A percentile compares a stretch with the other conserved stretches of the same genome.
Conservation (phyloP, 2,329 filamentous ascomycete genomes). For the Fusarium begoniae region DNA sequence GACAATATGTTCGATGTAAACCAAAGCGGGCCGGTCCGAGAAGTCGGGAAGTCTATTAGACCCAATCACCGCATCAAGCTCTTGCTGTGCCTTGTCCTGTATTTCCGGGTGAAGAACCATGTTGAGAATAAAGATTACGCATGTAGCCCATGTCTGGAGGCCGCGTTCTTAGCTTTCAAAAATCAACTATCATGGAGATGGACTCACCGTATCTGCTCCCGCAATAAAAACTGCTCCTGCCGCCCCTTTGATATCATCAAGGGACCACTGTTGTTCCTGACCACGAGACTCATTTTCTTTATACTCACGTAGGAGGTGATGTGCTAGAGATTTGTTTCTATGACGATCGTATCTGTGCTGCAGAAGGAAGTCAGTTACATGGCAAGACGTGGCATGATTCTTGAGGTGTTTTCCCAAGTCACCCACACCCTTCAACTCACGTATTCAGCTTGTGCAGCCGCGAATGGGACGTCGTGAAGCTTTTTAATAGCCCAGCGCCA, state of each 20-base stretch:
- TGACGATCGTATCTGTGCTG: constrained; percentile 11
- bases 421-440: constrained; percentile 29
- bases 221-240: constrained; percentile 60
- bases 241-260: constrained; percentile 60
- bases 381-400: background rate
- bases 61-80: constrained; percentile 56
- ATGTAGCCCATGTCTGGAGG: constrained; percentile 43
- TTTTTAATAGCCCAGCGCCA: constrained; percentile 48
- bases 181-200: constrained; percentile 27
- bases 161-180: constrained; percentile 25
- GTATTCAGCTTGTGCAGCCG: constrained; percentile 39
- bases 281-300: constrained; percentile 20
- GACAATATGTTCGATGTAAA: constrained; percentile 56
- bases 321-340: constrained; percentile 40
- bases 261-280: constrained; percentile 39
- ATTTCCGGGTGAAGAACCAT: constrained; percentile 54
- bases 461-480: constrained; percentile 47
- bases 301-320: constrained; percentile 36
- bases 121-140: constrained; percentile 53
- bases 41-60: constrained; percentile 55
- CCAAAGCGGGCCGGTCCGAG: constrained; percentile 54
- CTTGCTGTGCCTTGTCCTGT: constrained; percentile 57
- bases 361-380: constrained; percentile 20
- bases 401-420: background rate
- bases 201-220: constrained; percentile 54